phyloP scores from a whole-genome alignment of 805 yeast genomes.

The Candida ficus region DNA sequence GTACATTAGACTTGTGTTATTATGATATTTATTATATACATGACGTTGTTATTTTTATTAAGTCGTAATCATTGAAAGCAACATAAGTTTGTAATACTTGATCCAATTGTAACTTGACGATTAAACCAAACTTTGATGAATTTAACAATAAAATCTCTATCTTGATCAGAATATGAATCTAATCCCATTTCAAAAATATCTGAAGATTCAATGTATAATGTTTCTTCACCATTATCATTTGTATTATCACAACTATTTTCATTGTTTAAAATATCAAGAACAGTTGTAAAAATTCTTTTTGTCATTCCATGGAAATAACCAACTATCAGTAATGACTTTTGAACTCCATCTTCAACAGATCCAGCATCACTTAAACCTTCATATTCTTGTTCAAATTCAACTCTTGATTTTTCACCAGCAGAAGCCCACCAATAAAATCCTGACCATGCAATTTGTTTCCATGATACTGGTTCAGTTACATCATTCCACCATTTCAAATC shows the following conservation, averaged over 20 bases:
- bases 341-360: slow-evolving; percentile 18
- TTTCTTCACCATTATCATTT: slow-evolving; percentile 9
- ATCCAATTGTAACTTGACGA: slow-evolving; percentile 35
- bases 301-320: slow-evolving; percentile 52
- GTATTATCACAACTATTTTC: slow-evolving; percentile 16
- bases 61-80: slow-evolving; percentile 27
- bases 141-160: slow-evolving; percentile 38
- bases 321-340: slow-evolving; percentile 28
- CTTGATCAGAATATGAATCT: slow-evolving; percentile 46
- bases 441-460: slow-evolving; percentile 58
- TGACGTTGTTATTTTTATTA: no score
- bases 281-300: slow-evolving; percentile 34
- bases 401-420: slow-evolving; percentile 57
- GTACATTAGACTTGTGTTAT: neutral
- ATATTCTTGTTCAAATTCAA: slow-evolving; percentile 34
- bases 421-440: slow-evolving; percentile 87
- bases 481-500: slow-evolving; percentile 37
- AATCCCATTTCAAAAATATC: slow-evolving; percentile 55
- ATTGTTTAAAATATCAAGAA: slow-evolving; percentile 34
- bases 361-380: slow-evolving; percentile 29
- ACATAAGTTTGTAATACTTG: slow-evolving; percentile 29
- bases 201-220: slow-evolving; percentile 14
- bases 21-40: neutral
- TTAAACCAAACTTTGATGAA: slow-evolving; percentile 46
- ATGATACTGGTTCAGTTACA: slow-evolving; percentile 44